phyloP scores from a whole-genome alignment of 345 rosid genomes.

The Hypericum perforatum region DNA sequence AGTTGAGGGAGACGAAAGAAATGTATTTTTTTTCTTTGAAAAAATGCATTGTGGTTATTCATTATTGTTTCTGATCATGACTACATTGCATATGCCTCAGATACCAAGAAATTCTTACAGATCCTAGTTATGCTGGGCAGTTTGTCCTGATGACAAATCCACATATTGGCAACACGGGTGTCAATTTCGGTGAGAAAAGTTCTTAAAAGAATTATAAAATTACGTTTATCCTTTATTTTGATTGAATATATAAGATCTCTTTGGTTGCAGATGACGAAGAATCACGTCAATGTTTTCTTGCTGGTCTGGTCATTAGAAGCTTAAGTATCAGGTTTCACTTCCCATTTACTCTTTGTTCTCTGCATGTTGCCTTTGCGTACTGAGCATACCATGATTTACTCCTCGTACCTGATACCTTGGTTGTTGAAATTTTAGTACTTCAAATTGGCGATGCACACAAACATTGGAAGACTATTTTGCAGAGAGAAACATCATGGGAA shows the following conservation, averaged over 20 bases:
- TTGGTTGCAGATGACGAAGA: conserved; percentile 76
- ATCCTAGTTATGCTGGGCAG: conserved; percentile 95
- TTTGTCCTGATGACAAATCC: conserved; percentile 98
- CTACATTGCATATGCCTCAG: conserved; percentile 24
- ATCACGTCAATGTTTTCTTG: conserved; percentile 70
- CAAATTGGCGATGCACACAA: conserved; percentile 84
- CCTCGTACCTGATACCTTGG: too few species aligned
- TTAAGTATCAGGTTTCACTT: conserved; percentile 50
- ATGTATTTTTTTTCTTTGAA: too few species aligned
- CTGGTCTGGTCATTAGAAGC: conserved; percentile 86
- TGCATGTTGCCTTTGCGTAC: background rate
- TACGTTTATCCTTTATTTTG: too few species aligned
- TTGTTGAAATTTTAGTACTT: conserved; percentile 40
- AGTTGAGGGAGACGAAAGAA: too few species aligned
- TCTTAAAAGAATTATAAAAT: background rate
- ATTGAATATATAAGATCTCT: conserved; percentile 6
- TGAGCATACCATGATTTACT: too few species aligned
- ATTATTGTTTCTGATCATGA: background rate
- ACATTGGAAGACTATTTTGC: conserved; percentile 69
- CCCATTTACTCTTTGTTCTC: background rate
- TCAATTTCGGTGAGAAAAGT: conserved; percentile 59
- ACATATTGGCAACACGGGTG: conserved; percentile 94
- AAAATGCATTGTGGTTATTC: background rate
- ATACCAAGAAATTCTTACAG: conserved; percentile 97
- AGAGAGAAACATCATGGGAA: conserved; percentile 91